Evolutionary conservation across 2,329 filamentous ascomycete species (phyloP).

Genomic region (Fusarium veterinarium): DNA sequence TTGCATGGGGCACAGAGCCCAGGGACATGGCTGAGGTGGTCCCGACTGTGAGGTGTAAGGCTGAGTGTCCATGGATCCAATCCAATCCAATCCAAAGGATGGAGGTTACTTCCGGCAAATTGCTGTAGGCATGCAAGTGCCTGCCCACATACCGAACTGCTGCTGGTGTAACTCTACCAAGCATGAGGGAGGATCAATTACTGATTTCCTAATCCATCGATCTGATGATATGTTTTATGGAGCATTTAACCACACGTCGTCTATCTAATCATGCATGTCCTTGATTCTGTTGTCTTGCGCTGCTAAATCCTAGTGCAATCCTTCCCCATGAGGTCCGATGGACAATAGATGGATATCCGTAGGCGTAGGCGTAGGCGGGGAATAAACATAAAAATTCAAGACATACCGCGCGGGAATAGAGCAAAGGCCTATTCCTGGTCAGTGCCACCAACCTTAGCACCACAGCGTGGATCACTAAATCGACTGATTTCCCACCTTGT

Average conservation of each 20-base stretch:
- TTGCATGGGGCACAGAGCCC: conserved; percentile 12
- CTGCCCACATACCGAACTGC: neutral
- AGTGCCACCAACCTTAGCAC: neutral
- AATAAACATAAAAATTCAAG: neutral
- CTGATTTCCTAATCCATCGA: conserved; percentile 15
- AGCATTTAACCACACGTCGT: neutral
- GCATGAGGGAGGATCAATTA: conserved; percentile 1
- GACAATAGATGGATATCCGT: neutral
- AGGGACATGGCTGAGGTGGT: conserved; percentile 24
- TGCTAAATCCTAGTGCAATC: neutral
- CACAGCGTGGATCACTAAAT: conserved; percentile 15
- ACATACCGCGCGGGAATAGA: neutral
- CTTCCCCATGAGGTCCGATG: neutral
- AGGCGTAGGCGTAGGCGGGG: neutral
- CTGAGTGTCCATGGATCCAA: conserved; percentile 6
- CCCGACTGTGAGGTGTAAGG: conserved; percentile 39
- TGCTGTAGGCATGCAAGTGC: conserved; percentile 3
- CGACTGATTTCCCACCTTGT: conserved; percentile 36
- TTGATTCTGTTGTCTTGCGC: neutral
- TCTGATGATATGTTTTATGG: neutral
- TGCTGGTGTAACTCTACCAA: neutral
- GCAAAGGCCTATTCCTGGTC: neutral
- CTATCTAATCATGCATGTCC: neutral
- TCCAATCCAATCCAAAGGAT: neutral
- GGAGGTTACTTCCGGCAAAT: conserved; percentile 12